These are phyloP conservation scores for Cucumis sativus DNA, from an alignment of 306 rosid species.

Conservation along the genomic window Cucumber_9930_V3 NC_026655.2:25277501-25278000, in stretches of 20 bases:
- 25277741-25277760: neutral
- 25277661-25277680: neutral
- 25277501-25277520: no score
- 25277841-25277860: neutral
- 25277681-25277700: neutral
- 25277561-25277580: no score
- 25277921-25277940: neutral
- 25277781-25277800: neutral
- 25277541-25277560: no score
- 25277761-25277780: neutral
- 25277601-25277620: no score
- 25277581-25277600: no score
- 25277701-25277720: neutral
- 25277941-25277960: neutral
- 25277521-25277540: no score
- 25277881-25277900: slow-evolving; percentile 35
- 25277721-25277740: neutral
- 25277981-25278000: neutral
- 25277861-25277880: neutral
- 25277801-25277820: slow-evolving; percentile 9
- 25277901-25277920: slow-evolving; percentile 13
- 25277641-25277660: neutral
- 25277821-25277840: slow-evolving; percentile 3
- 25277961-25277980: slow-evolving; percentile 10
- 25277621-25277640: neutral